Base-by-base conservation (phyloP, 1,284 basidiomycete genomes). In the Rhodofomes roseus region DNA sequence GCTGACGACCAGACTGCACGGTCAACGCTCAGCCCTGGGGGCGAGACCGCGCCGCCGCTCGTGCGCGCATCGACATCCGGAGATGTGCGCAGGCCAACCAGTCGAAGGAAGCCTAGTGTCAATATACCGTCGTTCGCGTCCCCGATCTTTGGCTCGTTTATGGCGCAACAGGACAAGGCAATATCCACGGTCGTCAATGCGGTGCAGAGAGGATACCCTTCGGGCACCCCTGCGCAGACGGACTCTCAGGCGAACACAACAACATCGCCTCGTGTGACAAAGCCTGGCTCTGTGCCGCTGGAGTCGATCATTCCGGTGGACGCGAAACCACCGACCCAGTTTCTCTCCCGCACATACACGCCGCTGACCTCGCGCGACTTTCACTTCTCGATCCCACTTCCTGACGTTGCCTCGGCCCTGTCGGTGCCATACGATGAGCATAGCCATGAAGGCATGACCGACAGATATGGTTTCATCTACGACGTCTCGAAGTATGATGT, bases 401-500 rank as follows among this genome's bases (percentile, higher is more conserved):
- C 87, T 0, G 77, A 82, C 58, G 74, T 85, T 55, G 79, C 81
- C 3, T 80, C 86, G 20, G 74, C 83, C 43, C 80, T 87, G 64
- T 80, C 78, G 23, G 75, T 81, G 37, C 79, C 83, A 58, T 76
- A 71, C 39, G 82, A 84, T 48, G 81, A 85, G 14, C 77, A 80
- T 58, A 80, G 76, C 46, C 83, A 85, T 43, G 81, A 87, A 50
- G 85, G 87, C 1, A 77, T 97, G 64, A 95, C 95, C 5, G 96
- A 98, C 68, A 86, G 94, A 9, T 98, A 93, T 70, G 96, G 96
- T 0, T 98, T 98, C 76, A 90, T 97, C 69, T 97, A 95, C 65
- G 92, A 94, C 66, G 83, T 94, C 12, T 86, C 87, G 25, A 81
- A 84, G 67, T 91, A 93, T 63, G 93, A 95, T 66, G 80, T 91